Evolutionary conservation across 352 stramenopile genomes (phyloP).

Genomic region (Pythium guiyangense): DNA sequence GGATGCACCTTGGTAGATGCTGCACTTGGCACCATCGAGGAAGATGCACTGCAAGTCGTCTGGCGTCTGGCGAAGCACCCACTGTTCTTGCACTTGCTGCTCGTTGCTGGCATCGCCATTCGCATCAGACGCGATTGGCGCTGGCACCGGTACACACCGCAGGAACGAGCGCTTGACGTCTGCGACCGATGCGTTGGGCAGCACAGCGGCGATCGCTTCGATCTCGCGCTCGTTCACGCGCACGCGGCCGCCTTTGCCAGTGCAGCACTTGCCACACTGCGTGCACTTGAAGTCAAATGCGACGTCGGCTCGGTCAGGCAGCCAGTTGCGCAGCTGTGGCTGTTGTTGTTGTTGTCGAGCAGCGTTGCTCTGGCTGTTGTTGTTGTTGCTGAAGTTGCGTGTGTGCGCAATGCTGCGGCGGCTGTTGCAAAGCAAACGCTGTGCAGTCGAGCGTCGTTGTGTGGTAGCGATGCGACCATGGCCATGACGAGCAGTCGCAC

Average conservation of each 20-base stretch:
- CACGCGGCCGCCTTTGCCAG: constrained; percentile 52
- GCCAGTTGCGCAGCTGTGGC: constrained; percentile 47
- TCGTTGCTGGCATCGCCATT: neutral
- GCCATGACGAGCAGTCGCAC: too few species aligned
- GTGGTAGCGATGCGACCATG: too few species aligned
- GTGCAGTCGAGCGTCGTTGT: too few species aligned
- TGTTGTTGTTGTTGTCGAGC: too few species aligned
- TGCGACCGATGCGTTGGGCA: constrained; percentile 18
- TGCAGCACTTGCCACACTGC: constrained; percentile 77
- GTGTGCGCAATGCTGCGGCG: neutral
- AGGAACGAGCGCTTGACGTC: constrained; percentile 39
- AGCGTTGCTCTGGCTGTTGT: too few species aligned
- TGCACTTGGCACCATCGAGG: constrained; percentile 58
- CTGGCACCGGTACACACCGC: neutral
- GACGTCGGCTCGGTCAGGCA: constrained; percentile 22
- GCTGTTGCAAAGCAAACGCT: too few species aligned
- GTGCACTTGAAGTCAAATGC: constrained; percentile 66
- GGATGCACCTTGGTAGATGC: constrained; percentile 65
- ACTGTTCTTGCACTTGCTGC: constrained; percentile 16
- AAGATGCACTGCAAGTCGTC: constrained; percentile 68
- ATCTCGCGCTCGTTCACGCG: too few species aligned
- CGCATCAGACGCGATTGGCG: neutral
- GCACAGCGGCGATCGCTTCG: constrained; percentile 31
- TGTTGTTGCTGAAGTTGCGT: neutral
- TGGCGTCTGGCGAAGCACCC: constrained; percentile 38